Evolutionary conservation across 345 rosid species (phyloP), one percentile per base, ranked within the genome.

Genomic region (Salix purpurea): DNA sequence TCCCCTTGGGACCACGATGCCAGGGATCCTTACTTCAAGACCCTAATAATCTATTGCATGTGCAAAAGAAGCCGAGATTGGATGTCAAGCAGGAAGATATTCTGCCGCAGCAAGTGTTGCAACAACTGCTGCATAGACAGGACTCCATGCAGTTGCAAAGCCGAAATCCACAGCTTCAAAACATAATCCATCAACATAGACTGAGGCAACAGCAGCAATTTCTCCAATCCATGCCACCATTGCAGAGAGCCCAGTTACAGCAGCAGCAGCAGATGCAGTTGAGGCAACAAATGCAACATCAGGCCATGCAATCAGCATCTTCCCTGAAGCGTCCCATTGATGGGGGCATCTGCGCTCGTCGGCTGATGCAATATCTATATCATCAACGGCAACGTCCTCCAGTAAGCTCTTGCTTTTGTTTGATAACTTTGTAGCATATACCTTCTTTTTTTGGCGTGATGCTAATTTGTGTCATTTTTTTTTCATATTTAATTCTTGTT

Each of bases 281-380:
- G 83, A 87, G 91, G 80, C 97, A 88, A 82, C 98, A 90, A 72
- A 68, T 88, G 83, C 97, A 92, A 64, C 97, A 92, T 39, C 97
- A 91, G 83, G 86, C 90, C 76, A 85, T 92, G 84, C 98, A 91
- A 73, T 84, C 89, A 72, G 83, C 73, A 76, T 68, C 81, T 82
- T 77, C 75, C 39, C 24, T 85, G 72, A 86, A 93, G 86, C 90
- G 90, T 69, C 87, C 89, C 61, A 88, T 80, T 77, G 96, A 93
- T 70, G 84, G 87, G 76, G 97, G 94, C 69, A 92, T 96, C 30
- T 96, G 99, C 78, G 92, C 96, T 65, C 97, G 99, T 34, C 88
- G 99, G 71, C 74, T 96, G 78, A 96, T 93, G 99, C 99, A 96
- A 81, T 96, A 96, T 81, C 82, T 96, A 24, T 96, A 89, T 87